These are phyloP conservation scores for Boletus sp. DNA, from an alignment of 768 basidiomycete genomes.

Conservation along the genomic window DNA sequence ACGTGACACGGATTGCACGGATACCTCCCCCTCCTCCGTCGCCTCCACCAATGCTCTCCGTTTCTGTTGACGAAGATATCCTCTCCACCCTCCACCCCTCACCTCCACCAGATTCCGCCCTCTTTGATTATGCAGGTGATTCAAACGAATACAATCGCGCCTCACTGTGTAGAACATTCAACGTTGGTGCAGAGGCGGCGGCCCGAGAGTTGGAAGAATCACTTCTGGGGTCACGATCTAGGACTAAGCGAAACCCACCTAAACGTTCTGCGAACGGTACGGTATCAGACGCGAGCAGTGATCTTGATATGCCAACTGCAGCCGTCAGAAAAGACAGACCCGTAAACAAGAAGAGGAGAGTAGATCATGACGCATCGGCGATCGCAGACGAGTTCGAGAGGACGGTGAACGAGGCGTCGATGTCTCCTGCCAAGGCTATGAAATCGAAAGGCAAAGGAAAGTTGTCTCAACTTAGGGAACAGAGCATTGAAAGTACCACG, in stretches of 20 bases:
- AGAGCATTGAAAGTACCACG: slow-evolving; percentile 54
- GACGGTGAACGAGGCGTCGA: slow-evolving; percentile 37
- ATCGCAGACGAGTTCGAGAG: slow-evolving; percentile 51
- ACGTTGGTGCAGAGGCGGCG: slow-evolving; percentile 49
- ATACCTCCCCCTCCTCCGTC: slow-evolving; percentile 45
- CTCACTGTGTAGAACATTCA: slow-evolving; percentile 22
- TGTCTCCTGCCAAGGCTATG: slow-evolving; percentile 35
- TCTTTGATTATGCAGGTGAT: slow-evolving; percentile 31
- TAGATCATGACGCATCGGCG: slow-evolving; percentile 43
- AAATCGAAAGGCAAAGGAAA: slow-evolving; percentile 55
- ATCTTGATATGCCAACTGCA: slow-evolving; percentile 43
- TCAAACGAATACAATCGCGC: slow-evolving; percentile 22
- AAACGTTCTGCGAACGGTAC: slow-evolving; percentile 51
- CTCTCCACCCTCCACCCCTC: slow-evolving; percentile 37
- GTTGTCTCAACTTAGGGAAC: slow-evolving; percentile 46
- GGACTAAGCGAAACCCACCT: slow-evolving; percentile 41
- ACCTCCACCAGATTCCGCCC: slow-evolving; percentile 32
- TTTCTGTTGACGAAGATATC: slow-evolving; percentile 35
- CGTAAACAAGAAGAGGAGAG: slow-evolving; percentile 59
- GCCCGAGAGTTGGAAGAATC: slow-evolving; percentile 58
- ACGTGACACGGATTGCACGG: slow-evolving; percentile 42
- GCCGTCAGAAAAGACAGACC: slow-evolving; percentile 42
- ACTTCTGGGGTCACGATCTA: slow-evolving; percentile 40
- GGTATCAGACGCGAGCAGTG: slow-evolving; percentile 61
- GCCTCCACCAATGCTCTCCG: slow-evolving; percentile 31